Evolutionary conservation across 345 rosid species (phyloP), one percentile per base, ranked within the genome.

Genomic region (Bruguiera gymnorhiza): DNA sequence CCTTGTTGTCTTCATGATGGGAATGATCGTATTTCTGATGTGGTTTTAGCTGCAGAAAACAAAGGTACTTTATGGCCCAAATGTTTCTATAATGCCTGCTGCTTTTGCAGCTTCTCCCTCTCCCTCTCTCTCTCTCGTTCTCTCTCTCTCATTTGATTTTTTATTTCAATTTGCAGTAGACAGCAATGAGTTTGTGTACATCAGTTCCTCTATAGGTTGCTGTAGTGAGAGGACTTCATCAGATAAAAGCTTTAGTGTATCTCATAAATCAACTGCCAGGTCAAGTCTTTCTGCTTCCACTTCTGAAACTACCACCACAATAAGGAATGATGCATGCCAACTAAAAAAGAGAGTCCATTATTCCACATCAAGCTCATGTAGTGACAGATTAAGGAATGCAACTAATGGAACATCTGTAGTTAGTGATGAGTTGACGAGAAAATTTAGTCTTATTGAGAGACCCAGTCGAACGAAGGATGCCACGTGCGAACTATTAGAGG

Each of bases 291-390:
- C 85, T 68, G 75, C 78, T 72, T 75, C 89, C 61, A 68, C 71
- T 77, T 79, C 79, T n/a, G 88, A 89, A 70, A 79, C 83, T 53
- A 78, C 85, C 61, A 63, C 84, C 56, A 57, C 83, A 11, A 71
- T 85, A 62, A 46, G 34, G 69, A 78, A 81, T 68, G 89, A 86
- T 60, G 67, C 75, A 69, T 78, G 70, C 71, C 80, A 55, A 20
- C 69, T 70, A 23, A 89, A 82, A 66, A 70, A 71, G 76, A 87
- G 84, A 75, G 59, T 70, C 67, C 74, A 69, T 74, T 86, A 86
- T 81, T 84, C 86, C 67, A 81, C 73, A 19, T 70, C 88, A 48
- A 78, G 85, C 46, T 88, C 84, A 19, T 75, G 78, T 64, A 78
- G 90, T 53, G 84, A 86, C 70, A 74, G 73, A 65, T 74, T 75